Evolutionary conservation across 1,284 basidiomycete genomes (phyloP), one percentile per base, ranked within the genome.

Genomic region (Melampsora larici-populina): DNA sequence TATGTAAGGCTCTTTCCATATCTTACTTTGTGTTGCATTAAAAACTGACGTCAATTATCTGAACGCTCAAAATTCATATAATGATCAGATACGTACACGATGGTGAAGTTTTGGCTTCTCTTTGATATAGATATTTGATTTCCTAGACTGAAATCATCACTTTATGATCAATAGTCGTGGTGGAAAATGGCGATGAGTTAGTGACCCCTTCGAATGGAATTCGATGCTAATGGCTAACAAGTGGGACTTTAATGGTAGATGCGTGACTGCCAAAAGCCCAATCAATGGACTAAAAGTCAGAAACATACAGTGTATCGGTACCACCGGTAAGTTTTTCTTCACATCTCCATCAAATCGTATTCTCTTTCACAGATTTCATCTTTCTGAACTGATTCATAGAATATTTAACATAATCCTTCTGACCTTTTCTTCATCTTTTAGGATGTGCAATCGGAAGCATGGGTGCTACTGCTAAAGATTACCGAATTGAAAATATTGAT

Each of bases 391-490:
- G n/a, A n/a, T n/a, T n/a, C n/a, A n/a, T n/a, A 43, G 8, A 36
- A 8, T 36, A 36, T 36, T 9, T 9, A 1, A 43, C 40, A 43
- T 43, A 1, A 74, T 13, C 11, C 13, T 31, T 21, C 17, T 15
- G 5, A 33, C 43, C 11, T 29, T 46, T 40, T 60, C 6, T 24
- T 17, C 36, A 31, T 21, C 17, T 11, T n/a, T 40, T 49, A 75
- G 72, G 72, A 29, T 75, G 72, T 33, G 40, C 48, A 17, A 55
- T 75, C n/a, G 72, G 72, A 24, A 75, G 72, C 49, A 66, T 75
- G 63, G 72, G 72, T 21, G 15, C 64, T n/a, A 36, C 29, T 15
- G 29, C 24, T 3, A 75, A 21, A 43, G 72, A 31, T n/a, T 75
- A 75, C 64, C 26, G 15, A 13, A 33, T 75, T 48, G 26, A 75